Base-by-base conservation (phyloP, 2,329 filamentous ascomycete species). In the Cadophora sp. region DNA sequence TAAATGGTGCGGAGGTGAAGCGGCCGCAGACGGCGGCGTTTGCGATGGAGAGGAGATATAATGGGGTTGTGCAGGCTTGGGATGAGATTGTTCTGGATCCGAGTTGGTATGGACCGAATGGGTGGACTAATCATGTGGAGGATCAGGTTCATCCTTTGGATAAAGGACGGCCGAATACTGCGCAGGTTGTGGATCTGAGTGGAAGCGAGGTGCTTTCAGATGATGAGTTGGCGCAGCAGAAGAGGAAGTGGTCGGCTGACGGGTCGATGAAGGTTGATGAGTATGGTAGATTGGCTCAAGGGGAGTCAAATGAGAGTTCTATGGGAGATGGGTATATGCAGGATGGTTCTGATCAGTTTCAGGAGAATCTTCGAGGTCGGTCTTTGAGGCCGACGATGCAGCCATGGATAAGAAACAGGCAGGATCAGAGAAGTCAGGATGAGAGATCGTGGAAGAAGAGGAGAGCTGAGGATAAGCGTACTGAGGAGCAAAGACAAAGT, bases 61-160 rank as follows among this genome's bases (percentile, higher is more conserved):
- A 2, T 27, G 50, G 50, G 0, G 24, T 53, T 4, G 50, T 53
- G 14, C 50, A 53, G 50, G 16, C 14, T 18, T 53, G 50, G 50
- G 16, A 53, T 53, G 50, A 53, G 50, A 53, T 53, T 53, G 50
- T 53, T 27, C 14, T 53, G 13, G 50, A 53, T 53, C 50, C 50
- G 13, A 33, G 27, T n/a, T 53, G 50, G 50, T 53, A 53, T 33
- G 24, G 24, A n/a, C 11, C 24, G 14, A 33, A 24, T 24, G 50
- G 30, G 9, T 53, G 50, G 50, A n/a, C 50, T 24, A 53, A 27
- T 9, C 27, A 53, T 53, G 27, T 53, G 1, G 50, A 27, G 14
- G 30, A 53, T 27, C 27, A 33, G 50, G 27, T 53, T 3, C 50
- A 53, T 33, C 50, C 50, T 3, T 33, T 53, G 27, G 50, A 53